Evolutionary conservation across 331 rosid species (phyloP).

Genomic region (Telfairia occidentalis): DNA sequence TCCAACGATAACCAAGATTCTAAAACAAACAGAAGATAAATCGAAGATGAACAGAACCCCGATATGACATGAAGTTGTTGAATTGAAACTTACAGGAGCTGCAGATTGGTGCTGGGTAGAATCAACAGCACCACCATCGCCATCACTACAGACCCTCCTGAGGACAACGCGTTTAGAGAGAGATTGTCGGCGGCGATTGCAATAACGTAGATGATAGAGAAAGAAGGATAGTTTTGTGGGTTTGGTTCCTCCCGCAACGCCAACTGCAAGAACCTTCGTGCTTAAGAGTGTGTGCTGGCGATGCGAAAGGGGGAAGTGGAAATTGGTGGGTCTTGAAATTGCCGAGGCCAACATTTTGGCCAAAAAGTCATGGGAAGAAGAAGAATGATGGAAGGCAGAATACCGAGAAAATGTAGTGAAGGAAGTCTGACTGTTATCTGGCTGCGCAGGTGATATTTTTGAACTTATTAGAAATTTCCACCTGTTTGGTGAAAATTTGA

Average conservation of each 20-base stretch:
- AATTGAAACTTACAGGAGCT: constrained; percentile 27
- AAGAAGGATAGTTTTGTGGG: constrained; percentile 12
- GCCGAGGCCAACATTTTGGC: constrained; percentile 40
- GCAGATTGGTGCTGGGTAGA: constrained; percentile 28
- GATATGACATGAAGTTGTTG: not conserved
- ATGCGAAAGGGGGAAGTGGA: constrained; percentile 25
- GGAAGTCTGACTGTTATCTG: too few species aligned
- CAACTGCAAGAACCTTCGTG: constrained; percentile 12
- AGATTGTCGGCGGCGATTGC: constrained; percentile 16
- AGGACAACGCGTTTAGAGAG: constrained; percentile 18
- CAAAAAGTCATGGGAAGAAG: not conserved
- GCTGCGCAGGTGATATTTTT: too few species aligned
- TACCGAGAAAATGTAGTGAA: too few species aligned
- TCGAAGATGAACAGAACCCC: not conserved
- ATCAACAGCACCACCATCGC: constrained; percentile 33
- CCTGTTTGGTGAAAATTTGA: too few species aligned
- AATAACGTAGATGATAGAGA: not conserved
- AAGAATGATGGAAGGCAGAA: not conserved
- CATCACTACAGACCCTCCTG: constrained; percentile 31
- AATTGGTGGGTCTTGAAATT: constrained; percentile 25
- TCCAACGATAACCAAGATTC: not conserved
- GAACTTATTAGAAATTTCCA: too few species aligned
- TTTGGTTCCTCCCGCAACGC: constrained; percentile 17
- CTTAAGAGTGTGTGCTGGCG: not conserved
- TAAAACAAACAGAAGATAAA: constrained; percentile 3